Percentiles rank a stretch among this genome's conserved stretches.
These are phyloP conservation scores for Colletotrichum godetiae DNA, from an alignment of 2,329 filamentous ascomycete genomes.

Conservation along the genomic window DNA sequence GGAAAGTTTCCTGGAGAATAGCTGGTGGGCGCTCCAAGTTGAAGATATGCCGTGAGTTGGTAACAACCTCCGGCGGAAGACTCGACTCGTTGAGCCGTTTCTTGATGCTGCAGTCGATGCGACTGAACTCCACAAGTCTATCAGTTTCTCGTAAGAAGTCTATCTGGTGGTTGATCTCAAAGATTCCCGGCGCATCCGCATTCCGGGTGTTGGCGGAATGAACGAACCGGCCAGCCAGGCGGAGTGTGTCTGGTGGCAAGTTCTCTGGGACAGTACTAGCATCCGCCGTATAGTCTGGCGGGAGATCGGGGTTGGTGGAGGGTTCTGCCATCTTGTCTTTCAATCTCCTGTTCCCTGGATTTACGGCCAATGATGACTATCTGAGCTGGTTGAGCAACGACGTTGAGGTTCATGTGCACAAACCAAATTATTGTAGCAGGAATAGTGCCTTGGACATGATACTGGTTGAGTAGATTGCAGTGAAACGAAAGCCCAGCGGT, in stretches of 20 bases:
- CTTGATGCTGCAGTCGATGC: constrained; percentile 45
- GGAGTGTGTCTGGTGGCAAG: constrained; percentile 46
- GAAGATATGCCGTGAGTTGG: constrained; percentile 47
- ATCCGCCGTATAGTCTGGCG: constrained; percentile 21
- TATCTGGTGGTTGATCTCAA: constrained; percentile 50
- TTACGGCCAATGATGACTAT: too few species aligned
- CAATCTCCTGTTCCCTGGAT: background rate
- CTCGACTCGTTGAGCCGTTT: constrained; percentile 1
- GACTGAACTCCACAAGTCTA: constrained; percentile 44
- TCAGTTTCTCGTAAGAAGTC: constrained; percentile 46
- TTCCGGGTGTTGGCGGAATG: constrained; percentile 41
- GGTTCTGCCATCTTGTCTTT: constrained; percentile 1
- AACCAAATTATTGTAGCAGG: background rate
- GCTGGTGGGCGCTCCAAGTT: constrained; percentile 47
- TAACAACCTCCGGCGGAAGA: constrained; percentile 39
- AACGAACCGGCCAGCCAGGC: constrained; percentile 48
- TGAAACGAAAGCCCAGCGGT: background rate
- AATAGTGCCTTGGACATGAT: background rate
- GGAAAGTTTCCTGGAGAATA: constrained; percentile 43
- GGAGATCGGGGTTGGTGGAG: background rate
- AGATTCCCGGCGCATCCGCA: constrained; percentile 44
- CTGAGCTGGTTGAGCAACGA: too few species aligned
- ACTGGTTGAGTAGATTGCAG: background rate
- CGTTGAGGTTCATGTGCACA: too few species aligned
- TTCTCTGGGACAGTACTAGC: constrained; percentile 17